These are phyloP conservation scores for Fusarium subtropicale DNA, from an alignment of 2,329 filamentous ascomycete species.

Conservation along the genomic window DNA sequence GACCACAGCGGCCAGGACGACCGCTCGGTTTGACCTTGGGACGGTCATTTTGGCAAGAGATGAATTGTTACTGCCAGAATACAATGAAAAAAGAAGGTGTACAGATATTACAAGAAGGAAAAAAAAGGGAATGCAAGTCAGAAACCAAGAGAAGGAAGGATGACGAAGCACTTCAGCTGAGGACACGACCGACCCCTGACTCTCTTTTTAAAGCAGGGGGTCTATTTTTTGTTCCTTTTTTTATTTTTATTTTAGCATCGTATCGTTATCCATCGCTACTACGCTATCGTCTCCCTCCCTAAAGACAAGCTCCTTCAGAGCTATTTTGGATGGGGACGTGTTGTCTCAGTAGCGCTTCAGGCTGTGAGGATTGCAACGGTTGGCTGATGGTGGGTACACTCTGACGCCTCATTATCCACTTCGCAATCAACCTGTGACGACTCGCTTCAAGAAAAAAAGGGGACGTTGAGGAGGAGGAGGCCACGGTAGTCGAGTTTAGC, in stretches of 20 bases:
- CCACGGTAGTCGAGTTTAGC: conserved; percentile 12
- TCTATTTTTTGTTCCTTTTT: background rate
- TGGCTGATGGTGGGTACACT: conserved; percentile 19
- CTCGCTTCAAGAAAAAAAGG: conserved; percentile 6
- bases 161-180: conserved; percentile 10
- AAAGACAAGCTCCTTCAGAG: conserved; percentile 7
- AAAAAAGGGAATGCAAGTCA: conserved; percentile 3
- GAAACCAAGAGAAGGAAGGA: background rate
- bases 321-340: conserved; percentile 7
- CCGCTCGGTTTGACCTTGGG: conserved; percentile 26
- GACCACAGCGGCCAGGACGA: conserved; percentile 27
- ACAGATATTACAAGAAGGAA: background rate
- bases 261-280: conserved; percentile 1
- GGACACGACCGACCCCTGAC: conserved; percentile 21
- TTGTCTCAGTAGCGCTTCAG: conserved; percentile 27
- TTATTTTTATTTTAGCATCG: conserved; percentile 3
- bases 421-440: conserved; percentile 21
- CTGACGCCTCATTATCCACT: conserved; percentile 31
- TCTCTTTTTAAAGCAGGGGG: conserved; percentile 23
- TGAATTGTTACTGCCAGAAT: background rate
- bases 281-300: conserved; percentile 1
- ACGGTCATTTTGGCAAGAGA: conserved; percentile 17
- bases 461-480: background rate
- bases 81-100: background rate
- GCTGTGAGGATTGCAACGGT: conserved; percentile 8